These are phyloP conservation scores for Hansenula sp. DNA, from an alignment of 1,139 yeast genomes.

Conservation along the genomic window DNA sequence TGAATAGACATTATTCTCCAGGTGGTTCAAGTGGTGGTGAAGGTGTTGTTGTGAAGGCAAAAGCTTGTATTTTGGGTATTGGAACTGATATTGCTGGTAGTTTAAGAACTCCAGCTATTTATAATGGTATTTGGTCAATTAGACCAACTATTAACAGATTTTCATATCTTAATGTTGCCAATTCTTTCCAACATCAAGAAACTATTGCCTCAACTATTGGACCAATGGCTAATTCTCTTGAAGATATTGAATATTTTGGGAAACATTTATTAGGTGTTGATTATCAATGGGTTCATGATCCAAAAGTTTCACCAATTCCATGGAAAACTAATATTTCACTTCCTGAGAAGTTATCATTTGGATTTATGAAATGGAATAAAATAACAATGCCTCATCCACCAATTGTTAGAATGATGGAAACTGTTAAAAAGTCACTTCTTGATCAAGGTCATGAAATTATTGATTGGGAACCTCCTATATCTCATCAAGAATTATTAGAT, in stretches of 20 bases:
- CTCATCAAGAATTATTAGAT: constrained; percentile 21
- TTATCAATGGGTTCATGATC: constrained; percentile 67
- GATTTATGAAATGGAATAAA: constrained; percentile 35
- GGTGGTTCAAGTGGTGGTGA: constrained; percentile 64
- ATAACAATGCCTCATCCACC: constrained; percentile 60
- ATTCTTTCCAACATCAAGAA: constrained; percentile 56
- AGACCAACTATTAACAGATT: constrained; percentile 48
- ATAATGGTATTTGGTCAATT: constrained; percentile 50
- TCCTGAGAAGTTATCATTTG: constrained; percentile 41
- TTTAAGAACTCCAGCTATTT: constrained; percentile 51
- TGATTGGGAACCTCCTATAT: constrained; percentile 46
- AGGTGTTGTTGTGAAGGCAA: constrained; percentile 44
- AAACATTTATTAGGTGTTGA: constrained; percentile 41
- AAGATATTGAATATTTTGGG: constrained; percentile 62
- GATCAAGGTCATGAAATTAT: constrained; percentile 58
- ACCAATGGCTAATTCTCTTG: constrained; percentile 55
- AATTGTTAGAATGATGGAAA: constrained; percentile 46
- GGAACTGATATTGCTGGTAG: constrained; percentile 69
- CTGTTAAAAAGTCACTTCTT: constrained; percentile 41
- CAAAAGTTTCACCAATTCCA: constrained; percentile 48
- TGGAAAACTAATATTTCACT: constrained; percentile 51
- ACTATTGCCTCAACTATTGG: constrained; percentile 54
- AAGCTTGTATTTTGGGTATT: constrained; percentile 48
- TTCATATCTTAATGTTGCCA: constrained; percentile 44
- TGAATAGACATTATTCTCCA: constrained; percentile 36